phyloP scores from a whole-genome alignment of 2,329 filamentous ascomycete species.

The Aspergillus sp. region DNA sequence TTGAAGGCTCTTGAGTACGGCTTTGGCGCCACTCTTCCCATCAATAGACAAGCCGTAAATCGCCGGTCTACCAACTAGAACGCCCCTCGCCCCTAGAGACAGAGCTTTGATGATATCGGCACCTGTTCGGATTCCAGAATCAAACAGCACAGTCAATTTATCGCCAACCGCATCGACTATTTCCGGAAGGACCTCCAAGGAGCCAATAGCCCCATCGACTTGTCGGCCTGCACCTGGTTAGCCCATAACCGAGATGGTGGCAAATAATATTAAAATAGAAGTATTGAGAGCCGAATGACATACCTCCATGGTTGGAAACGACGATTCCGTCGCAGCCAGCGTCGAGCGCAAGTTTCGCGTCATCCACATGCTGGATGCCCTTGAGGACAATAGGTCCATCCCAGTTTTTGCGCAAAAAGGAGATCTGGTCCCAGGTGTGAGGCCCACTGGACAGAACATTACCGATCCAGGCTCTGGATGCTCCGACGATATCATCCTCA shows the following conservation, averaged over 20 bases:
- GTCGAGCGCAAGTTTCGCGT: conserved; percentile 47
- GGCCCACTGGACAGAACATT: conserved; percentile 54
- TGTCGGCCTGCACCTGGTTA: conserved; percentile 39
- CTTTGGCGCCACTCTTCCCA: conserved; percentile 55
- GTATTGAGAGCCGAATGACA: neutral
- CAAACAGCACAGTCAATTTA: conserved; percentile 50
- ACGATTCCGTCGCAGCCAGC: conserved; percentile 51
- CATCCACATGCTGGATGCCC: conserved; percentile 54
- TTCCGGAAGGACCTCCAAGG: conserved; percentile 56
- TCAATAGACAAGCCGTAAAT: conserved; percentile 59
- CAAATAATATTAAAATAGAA: neutral
- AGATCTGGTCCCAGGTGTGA: conserved; percentile 63
- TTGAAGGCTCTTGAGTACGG: conserved; percentile 52
- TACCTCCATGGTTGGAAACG: conserved; percentile 54
- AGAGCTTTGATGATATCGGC: conserved; percentile 54
- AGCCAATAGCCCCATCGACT: conserved; percentile 52
- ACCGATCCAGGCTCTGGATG: conserved; percentile 54
- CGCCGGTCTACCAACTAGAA: conserved; percentile 58
- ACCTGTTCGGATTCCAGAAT: conserved; percentile 52
- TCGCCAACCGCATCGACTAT: conserved; percentile 61
- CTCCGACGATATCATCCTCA: conserved; percentile 52
- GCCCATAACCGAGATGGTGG: neutral
- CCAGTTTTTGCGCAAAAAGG: conserved; percentile 60
- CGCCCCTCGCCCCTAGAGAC: conserved; percentile 57
- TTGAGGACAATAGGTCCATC: conserved; percentile 64